Percentiles rank a stretch among this genome's conserved stretches.
Conservation (phyloP, 108 stramenopile species). For the Halocafeteria seosinensis region DNA sequence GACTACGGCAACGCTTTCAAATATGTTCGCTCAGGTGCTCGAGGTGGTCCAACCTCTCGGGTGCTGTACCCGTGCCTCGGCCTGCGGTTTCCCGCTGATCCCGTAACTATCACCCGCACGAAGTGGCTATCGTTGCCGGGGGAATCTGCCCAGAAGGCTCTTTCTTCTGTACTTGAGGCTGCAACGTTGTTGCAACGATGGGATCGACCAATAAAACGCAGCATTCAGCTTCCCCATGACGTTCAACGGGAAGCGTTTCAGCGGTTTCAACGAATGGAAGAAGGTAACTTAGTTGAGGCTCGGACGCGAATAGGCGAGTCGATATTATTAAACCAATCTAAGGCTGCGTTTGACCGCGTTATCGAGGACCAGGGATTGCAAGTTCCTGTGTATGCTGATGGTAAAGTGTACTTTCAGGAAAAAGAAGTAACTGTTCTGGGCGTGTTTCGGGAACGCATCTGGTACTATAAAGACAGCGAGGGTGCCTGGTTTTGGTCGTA, state of each 20-base stretch:
- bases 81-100: background rate
- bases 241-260: background rate
- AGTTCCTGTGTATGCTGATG: background rate
- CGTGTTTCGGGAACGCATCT: background rate
- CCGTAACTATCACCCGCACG: background rate
- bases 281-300: background rate
- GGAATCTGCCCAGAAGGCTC: background rate
- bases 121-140: background rate
- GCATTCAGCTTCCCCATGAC: background rate
- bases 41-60: background rate
- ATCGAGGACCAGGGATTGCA: background rate
- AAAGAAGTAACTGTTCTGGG: background rate
- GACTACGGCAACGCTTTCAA: conserved; percentile 4
- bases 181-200: background rate
- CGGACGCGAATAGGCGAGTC: background rate
- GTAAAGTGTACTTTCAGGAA: background rate
- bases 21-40: background rate
- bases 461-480: background rate
- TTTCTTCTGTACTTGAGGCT: background rate
- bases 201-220: background rate
- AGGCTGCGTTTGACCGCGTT: background rate
- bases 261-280: background rate
- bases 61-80: conserved; percentile 14
- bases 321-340: background rate
- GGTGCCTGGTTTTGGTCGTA: conserved; percentile 3